Evolutionary conservation across 2,329 filamentous ascomycete species (phyloP), one percentile per base, ranked within the genome.

Genomic region (Endoconidiophora laricicola): DNA sequence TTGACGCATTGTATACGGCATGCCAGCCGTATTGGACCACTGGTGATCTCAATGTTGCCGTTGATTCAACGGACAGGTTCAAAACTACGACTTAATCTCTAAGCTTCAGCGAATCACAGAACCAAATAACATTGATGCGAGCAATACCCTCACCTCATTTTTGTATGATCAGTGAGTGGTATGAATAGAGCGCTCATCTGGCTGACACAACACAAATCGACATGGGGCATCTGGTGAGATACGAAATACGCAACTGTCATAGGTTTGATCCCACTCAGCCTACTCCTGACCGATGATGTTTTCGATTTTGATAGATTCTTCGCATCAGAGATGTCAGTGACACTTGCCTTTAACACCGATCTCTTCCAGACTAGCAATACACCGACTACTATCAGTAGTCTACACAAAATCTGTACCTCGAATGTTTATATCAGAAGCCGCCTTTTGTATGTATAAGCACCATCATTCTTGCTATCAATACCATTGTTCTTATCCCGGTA

Each of bases 361-460:
- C 16, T 75, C 0, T 65, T 76, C 12, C 55, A 63, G 0, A 46
- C 54, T 0, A 38, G 54, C 0, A 16, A 18, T 0, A 14, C 51
- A 0, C 9, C n/a, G 0, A 1, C 43, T 0, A 24, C 61, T 0
- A 3, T 54, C 0, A 64, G 59, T 0, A 52, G 50, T 33, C 2
- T 46, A 55, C 0, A 48, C 58, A 0, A 56, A 54, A 0, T 49
- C 52, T 0, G 63, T 71, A 18, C 65, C 60, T 0, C 63, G 70
- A 0, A 65, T 79, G 0, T 73, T 78, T 44, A 58, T 78, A 29
- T 69, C 70, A 0, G 55, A 55, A 0, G 52, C 65, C 0, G 69
- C 74, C 18, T 71, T 75, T 43, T 56, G 62, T 3, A 64, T 56
- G 62, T 3, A 64, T 76, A 1, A 62, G 66, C 0, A 58, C 71